These are phyloP conservation scores for Pestalotiopsis sp. DNA, from an alignment of 2,329 filamentous ascomycete species.

Conservation along the genomic window DNA sequence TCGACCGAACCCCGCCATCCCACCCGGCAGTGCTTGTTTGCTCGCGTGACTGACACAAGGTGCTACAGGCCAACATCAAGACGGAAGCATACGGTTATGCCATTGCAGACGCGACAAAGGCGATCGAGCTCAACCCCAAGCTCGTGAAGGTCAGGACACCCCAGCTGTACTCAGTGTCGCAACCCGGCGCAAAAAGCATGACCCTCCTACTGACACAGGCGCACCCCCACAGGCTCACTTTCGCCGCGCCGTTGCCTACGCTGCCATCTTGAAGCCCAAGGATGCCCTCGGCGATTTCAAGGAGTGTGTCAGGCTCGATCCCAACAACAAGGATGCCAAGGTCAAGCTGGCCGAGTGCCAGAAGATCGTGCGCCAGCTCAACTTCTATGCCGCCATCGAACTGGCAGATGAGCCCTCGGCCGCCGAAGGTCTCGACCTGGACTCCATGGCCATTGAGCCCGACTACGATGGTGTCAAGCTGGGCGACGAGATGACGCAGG, in stretches of 20 bases:
- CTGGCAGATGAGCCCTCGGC: constrained; percentile 90
- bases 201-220: background rate
- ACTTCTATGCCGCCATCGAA: constrained; percentile 95
- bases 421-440: constrained; percentile 85
- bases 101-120: constrained; percentile 86
- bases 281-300: constrained; percentile 93
- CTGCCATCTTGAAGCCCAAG: constrained; percentile 85
- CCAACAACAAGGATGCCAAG: constrained; percentile 86
- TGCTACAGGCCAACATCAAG: constrained; percentile 82
- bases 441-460: constrained; percentile 79
- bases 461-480: constrained; percentile 84
- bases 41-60: constrained; percentile 50
- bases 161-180: background rate
- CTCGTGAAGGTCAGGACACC: constrained; percentile 74
- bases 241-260: constrained; percentile 87
- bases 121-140: constrained; percentile 83
- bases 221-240: constrained; percentile 75
- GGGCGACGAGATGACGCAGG: constrained; percentile 84
- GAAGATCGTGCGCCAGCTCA: constrained; percentile 88
- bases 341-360: constrained; percentile 91
- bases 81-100: constrained; percentile 94
- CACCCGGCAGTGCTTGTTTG: constrained; percentile 28
- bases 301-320: constrained; percentile 84
- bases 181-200: background rate
- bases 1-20: background rate